A percentile compares a stretch with the other conserved stretches of the same genome.
Evolutionary conservation across 805 yeast species (phyloP).

Genomic region (Myxozyma mucilagina): DNA sequence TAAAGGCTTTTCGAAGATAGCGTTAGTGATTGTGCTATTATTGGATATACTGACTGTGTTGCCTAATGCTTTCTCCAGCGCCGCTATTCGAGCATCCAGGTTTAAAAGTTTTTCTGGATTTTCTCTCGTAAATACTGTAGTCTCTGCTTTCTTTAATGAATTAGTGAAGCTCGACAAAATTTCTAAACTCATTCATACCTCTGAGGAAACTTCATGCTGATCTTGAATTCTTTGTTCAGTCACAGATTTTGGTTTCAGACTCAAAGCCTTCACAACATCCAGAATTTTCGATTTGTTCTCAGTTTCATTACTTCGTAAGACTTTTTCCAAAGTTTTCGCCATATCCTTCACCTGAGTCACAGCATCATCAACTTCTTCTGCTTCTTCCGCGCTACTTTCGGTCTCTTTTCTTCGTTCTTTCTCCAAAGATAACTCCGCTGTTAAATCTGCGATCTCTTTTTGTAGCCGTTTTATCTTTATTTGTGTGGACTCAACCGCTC

Average conservation of each 20-base stretch:
- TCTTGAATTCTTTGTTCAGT: not conserved
- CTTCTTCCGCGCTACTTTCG: not conserved
- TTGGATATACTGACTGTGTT: conserved; percentile 9
- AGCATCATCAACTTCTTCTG: not conserved
- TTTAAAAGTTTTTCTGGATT: not conserved
- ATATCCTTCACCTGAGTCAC: not conserved
- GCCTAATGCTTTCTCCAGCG: conserved; percentile 17
- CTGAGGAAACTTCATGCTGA: not conserved
- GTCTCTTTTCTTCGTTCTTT: too few relatives aligned
- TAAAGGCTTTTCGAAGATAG: conserved; percentile 19
- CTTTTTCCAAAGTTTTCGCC: not conserved
- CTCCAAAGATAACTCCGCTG: not conserved
- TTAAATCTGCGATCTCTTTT: conserved; percentile 21
- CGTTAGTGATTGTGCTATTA: not conserved
- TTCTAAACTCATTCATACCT: not conserved
- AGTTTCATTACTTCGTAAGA: not conserved
- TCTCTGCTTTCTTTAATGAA: not conserved
- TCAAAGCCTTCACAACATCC: not conserved
- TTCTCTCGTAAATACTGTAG: not conserved
- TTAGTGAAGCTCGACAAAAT: too few relatives aligned
- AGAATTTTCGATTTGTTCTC: not conserved
- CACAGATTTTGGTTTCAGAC: not conserved
- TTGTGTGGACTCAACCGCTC: conserved; percentile 10
- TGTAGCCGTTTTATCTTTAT: conserved; percentile 17
- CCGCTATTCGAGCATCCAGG: conserved; percentile 19